phyloP scores from a whole-genome alignment of 768 basidiomycete genomes.

The Termitomyces heimii region DNA sequence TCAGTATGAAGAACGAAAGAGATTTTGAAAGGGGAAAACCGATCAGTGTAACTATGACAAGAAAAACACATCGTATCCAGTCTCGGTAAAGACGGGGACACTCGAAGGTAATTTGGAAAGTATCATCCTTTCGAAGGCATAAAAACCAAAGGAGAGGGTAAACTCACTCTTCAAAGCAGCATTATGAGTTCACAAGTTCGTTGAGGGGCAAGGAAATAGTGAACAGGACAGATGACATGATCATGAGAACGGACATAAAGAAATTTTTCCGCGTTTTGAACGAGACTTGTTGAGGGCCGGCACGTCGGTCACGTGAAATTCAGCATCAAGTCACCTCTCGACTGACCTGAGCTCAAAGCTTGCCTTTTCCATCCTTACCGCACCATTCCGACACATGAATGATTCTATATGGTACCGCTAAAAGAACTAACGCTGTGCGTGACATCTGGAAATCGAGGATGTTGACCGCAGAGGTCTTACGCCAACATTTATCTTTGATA shows the following conservation, averaged over 20 bases:
- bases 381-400: not conserved
- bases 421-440: too few relatives aligned
- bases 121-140: conserved; percentile 51
- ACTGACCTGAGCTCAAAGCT: not conserved
- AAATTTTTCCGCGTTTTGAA: conserved; percentile 13
- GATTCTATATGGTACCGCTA: not conserved
- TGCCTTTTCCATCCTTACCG: too few relatives aligned
- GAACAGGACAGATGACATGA: not conserved
- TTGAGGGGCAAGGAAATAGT: not conserved
- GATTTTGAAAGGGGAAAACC: conserved; percentile 24
- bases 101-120: conserved; percentile 38
- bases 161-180: not conserved
- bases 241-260: not conserved
- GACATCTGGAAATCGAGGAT: not conserved
- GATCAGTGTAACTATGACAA: conserved; percentile 96
- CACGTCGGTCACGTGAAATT: not conserved
- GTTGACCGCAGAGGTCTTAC: not conserved
- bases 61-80: conserved; percentile 49
- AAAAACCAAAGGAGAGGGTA: too few relatives aligned
- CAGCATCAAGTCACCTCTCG: too few relatives aligned
- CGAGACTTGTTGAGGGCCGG: conserved; percentile 13
- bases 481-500: not conserved
- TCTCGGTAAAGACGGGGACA: conserved; percentile 45
- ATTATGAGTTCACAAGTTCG: not conserved
- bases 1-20: conserved; percentile 4